These are phyloP conservation scores for Beauveria medogensis DNA, from an alignment of 2,329 filamentous ascomycete species.

Conservation along the genomic window DNA sequence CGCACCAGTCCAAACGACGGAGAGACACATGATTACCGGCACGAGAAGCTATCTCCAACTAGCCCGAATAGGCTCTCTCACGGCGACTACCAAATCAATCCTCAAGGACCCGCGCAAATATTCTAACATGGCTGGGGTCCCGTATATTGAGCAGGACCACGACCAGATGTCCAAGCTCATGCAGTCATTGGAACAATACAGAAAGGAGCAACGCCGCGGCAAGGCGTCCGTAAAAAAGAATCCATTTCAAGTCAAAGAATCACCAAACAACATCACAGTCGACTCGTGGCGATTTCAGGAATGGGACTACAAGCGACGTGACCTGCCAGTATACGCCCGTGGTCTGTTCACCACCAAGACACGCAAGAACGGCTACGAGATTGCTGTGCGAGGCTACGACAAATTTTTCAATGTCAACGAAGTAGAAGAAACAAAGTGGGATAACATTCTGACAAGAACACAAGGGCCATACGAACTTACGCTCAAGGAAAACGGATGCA, in stretches of 20 bases:
- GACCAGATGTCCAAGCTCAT: constrained; percentile 61
- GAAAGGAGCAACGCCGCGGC: constrained; percentile 47
- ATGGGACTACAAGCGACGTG: constrained; percentile 85
- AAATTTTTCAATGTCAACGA: constrained; percentile 97
- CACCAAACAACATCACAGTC: constrained; percentile 57
- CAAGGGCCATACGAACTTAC: constrained; percentile 88
- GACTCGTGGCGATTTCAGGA: constrained; percentile 92
- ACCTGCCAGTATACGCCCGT: constrained; percentile 85
- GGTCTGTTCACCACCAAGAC: constrained; percentile 84
- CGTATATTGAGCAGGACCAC: constrained; percentile 61
- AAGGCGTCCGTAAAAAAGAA: constrained; percentile 70
- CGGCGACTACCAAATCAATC: not conserved
- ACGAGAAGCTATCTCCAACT: not conserved
- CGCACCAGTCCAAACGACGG: not conserved
- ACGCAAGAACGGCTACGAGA: constrained; percentile 59
- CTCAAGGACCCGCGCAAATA: not conserved
- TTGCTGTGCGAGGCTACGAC: constrained; percentile 86
- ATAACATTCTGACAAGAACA: constrained; percentile 66
- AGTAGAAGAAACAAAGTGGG: constrained; percentile 74
- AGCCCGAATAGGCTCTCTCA: not conserved
- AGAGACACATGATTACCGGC: not conserved
- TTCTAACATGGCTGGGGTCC: constrained; percentile 28
- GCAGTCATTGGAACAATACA: constrained; percentile 49
- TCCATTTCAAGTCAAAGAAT: constrained; percentile 60
- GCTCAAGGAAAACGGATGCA: constrained; percentile 98